Base-by-base conservation (phyloP, 495 filamentous ascomycete genomes). In the Achaetomiella virescens region DNA sequence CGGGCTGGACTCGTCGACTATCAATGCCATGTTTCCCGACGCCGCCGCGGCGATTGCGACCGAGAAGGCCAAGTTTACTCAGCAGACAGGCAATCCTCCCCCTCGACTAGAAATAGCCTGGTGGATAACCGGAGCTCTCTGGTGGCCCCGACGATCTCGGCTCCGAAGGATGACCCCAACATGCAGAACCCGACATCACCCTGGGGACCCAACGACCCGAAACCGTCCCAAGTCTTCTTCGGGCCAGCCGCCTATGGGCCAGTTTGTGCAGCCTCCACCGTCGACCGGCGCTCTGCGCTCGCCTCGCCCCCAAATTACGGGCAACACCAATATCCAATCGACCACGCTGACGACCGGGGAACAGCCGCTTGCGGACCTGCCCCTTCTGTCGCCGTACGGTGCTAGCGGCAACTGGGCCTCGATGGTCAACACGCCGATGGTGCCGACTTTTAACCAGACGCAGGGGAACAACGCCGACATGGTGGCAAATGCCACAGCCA, bases 21-120 rank as follows among this genome's bases (percentile, higher is more conserved):
- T 97, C 68, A 92, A 96, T 73, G 90, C 90, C 60, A 97, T 98
- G 93, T 98, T 98, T 68, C 93, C 93, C 6, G 93, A 97, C 76
- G 93, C 93, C 21, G 95, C 93, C 2, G 95, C 92, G 14, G 95
- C 95, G 14, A 97, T 98, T 70, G 91, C 91, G 27, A 93, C 91
- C 48, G 92, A 98, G 74, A 96, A 96, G 76, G 91, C 90, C 48
- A 91, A 96, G 72, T 97, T 95, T 66, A 91, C 90, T 11, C 90
- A 96, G 68, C 87, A 93, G 69, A 95, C 90, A 27, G 92, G 93
- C 46, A 89, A 90, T 55, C 86, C 86, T 11, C 89, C 92, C 18
- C 87, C 4, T 97, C 93, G 31, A 95, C 95, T 72, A 85, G 95
- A 37, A 97, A 97, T 72, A 97, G 95, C 68, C 78, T 87, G 44